Conservation (phyloP, 352 stramenopile species). For the Blastocystis sp. region DNA sequence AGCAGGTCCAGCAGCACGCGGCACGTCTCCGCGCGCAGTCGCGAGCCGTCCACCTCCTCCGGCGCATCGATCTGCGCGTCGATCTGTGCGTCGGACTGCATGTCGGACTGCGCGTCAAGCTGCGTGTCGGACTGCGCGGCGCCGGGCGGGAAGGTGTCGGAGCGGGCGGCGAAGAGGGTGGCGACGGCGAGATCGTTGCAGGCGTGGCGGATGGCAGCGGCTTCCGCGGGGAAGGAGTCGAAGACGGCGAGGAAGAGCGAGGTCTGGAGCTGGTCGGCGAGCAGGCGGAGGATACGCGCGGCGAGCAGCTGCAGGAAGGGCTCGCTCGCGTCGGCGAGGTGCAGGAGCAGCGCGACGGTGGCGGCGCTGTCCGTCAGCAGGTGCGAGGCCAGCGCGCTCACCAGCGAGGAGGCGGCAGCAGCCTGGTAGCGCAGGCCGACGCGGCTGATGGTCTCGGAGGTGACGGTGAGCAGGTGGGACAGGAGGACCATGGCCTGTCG, state of each 20-base stretch:
- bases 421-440: background rate
- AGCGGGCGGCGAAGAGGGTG: background rate
- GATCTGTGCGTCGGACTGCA: background rate
- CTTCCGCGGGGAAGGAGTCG: slow-evolving; percentile 15
- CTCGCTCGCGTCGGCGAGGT: background rate
- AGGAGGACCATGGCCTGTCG: background rate
- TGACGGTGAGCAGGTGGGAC: slow-evolving; percentile 16
- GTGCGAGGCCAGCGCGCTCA: slow-evolving; percentile 35
- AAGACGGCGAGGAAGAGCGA: slow-evolving; percentile 31
- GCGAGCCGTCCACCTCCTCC: background rate
- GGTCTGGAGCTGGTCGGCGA: slow-evolving; percentile 13
- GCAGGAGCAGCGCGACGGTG: slow-evolving; percentile 16
- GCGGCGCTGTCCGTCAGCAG: slow-evolving; percentile 1
- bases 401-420: background rate
- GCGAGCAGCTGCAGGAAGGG: slow-evolving; percentile 15
- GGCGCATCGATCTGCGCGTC: too few species aligned
- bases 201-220: background rate
- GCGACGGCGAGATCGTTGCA: background rate
- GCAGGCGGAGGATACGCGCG: background rate
- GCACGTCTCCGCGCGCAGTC: background rate
- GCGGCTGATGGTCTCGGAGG: slow-evolving; percentile 17
- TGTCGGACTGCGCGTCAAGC: background rate
- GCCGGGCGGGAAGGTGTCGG: background rate
- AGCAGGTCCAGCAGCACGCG: slow-evolving; percentile 11
- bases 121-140: background rate